Evolutionary conservation across 2,329 filamentous ascomycete genomes (phyloP), one percentile per base, ranked within the genome.

Genomic region (Tolypocladium inflatum): DNA sequence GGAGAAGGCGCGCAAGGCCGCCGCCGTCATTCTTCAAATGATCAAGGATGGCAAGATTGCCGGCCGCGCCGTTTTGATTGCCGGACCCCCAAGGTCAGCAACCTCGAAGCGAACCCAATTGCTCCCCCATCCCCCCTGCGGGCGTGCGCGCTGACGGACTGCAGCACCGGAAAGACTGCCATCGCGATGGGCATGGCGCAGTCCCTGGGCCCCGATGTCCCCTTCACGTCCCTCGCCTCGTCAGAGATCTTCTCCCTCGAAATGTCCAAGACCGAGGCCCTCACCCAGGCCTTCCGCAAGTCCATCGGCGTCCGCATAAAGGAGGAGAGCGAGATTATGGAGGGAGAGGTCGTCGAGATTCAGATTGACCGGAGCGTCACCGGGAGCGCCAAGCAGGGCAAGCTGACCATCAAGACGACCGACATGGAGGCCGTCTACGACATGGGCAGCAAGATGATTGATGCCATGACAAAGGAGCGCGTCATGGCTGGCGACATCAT

Each of bases 351-450:
- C 1, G 93, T 99, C 30, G 93, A 99, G 76, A 97, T 99, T 61
- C 93, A 97, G 75, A 97, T 97, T 63, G 94, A 99, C 74, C 85
- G 94, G 65, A 97, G 92, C 68, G 91, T 99, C 57, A 97, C 94
- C 17, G 94, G 94, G 54, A 90, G 89, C 65, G 95, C 94, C 69
- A 99, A 97, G 80, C 93, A 97, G 80, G 94, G 94, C 69, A 99
- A 99, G 76, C 86, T 99, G 63, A 99, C 94, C 23, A 96, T 99
- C 78, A 99, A 99, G 78, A 99, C 94, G 13, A 97, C 93, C 59
- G 94, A 99, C 73, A 99, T 99, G 94, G 94, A 99, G 76, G 96
- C 94, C 15, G 90, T 99, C 64, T 99, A 97, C 77, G 94, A 99
- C 69, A 97, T 99, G 92, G 94, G 94, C 63, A 93, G 89, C 65